Percentiles rank a stretch among this genome's conserved stretches.
phyloP scores from a whole-genome alignment of 495 filamentous ascomycete genomes.

The Hyaloscypha bicolor region DNA sequence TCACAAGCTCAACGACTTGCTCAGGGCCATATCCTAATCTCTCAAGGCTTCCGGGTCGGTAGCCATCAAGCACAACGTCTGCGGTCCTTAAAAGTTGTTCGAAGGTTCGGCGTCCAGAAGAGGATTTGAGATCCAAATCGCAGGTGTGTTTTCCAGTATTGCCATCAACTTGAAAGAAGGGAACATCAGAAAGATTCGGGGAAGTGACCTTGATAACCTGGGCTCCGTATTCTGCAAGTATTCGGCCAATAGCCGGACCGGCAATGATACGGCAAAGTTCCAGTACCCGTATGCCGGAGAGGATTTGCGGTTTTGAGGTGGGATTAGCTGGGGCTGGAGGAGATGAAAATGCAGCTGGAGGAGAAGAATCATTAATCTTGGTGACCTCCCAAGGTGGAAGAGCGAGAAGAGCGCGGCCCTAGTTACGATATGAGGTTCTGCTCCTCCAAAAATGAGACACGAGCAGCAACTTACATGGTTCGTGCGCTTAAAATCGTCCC shows the following conservation, averaged over 20 bases:
- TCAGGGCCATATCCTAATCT: constrained; percentile 63
- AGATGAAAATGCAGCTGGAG: constrained; percentile 55
- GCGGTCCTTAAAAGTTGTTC: constrained; percentile 56
- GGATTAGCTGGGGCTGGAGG: constrained; percentile 39
- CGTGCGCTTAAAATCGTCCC: constrained; percentile 64
- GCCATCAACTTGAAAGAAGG: constrained; percentile 79
- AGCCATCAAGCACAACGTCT: constrained; percentile 67
- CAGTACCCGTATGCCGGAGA: constrained; percentile 57
- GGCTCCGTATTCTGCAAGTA: constrained; percentile 68
- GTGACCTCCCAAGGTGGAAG: constrained; percentile 56
- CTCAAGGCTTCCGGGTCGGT: constrained; percentile 66
- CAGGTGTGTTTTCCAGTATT: constrained; percentile 65
- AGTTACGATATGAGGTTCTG: constrained; percentile 20
- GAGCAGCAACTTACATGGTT: constrained; percentile 51
- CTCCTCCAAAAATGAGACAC: background rate
- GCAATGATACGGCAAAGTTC: constrained; percentile 70
- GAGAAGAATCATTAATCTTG: constrained; percentile 46
- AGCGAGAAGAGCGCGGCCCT: constrained; percentile 48
- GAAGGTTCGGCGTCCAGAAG: constrained; percentile 56
- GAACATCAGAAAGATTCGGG: constrained; percentile 68
- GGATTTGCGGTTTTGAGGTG: constrained; percentile 43
- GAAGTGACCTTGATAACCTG: constrained; percentile 64
- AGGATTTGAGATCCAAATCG: constrained; percentile 57
- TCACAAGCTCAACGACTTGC: constrained; percentile 52
- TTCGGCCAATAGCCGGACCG: constrained; percentile 65